Percentiles rank a stretch among this genome's conserved stretches.
Conservation (phyloP, 805 yeast species). For the Hanseniaspora singularis region DNA sequence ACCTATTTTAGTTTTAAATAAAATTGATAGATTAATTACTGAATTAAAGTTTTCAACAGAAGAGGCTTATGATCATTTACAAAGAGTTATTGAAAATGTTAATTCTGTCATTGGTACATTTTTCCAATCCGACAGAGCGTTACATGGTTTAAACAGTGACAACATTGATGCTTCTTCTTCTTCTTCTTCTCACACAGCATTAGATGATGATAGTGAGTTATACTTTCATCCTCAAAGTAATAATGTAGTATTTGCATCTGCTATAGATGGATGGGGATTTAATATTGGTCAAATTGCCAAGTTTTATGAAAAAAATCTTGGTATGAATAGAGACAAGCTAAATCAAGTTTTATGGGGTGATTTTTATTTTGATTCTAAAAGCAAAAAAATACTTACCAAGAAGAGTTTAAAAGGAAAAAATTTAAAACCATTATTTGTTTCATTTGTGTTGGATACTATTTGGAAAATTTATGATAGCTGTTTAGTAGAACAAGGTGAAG, state of each 20-base stretch:
- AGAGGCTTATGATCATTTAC: slow-evolving; percentile 76
- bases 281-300: slow-evolving; percentile 78
- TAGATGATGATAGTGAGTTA: slow-evolving; percentile 65
- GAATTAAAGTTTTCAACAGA: slow-evolving; percentile 72
- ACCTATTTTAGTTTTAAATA: slow-evolving; percentile 80
- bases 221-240: slow-evolving; percentile 80
- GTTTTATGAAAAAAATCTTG: slow-evolving; percentile 71
- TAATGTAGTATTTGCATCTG: slow-evolving; percentile 82
- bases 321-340: slow-evolving; percentile 66
- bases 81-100: slow-evolving; percentile 77
- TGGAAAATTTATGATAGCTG: slow-evolving; percentile 83
- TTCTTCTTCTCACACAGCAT: too few species aligned
- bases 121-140: slow-evolving; percentile 84
- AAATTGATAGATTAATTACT: slow-evolving; percentile 71
- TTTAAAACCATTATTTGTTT: slow-evolving; percentile 74
- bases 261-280: slow-evolving; percentile 97
- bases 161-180: slow-evolving; percentile 40
- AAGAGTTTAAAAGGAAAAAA: slow-evolving; percentile 51
- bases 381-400: slow-evolving; percentile 64
- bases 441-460: slow-evolving; percentile 72
- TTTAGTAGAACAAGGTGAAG: slow-evolving; percentile 32
- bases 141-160: slow-evolving; percentile 53
- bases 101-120: slow-evolving; percentile 90
- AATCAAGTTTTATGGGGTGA: slow-evolving; percentile 95
- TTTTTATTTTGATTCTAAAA: slow-evolving; percentile 75